Evolutionary conservation across 2,329 filamentous ascomycete species (phyloP), one percentile per base, ranked within the genome.

Genomic region (Aspergillus sp.): DNA sequence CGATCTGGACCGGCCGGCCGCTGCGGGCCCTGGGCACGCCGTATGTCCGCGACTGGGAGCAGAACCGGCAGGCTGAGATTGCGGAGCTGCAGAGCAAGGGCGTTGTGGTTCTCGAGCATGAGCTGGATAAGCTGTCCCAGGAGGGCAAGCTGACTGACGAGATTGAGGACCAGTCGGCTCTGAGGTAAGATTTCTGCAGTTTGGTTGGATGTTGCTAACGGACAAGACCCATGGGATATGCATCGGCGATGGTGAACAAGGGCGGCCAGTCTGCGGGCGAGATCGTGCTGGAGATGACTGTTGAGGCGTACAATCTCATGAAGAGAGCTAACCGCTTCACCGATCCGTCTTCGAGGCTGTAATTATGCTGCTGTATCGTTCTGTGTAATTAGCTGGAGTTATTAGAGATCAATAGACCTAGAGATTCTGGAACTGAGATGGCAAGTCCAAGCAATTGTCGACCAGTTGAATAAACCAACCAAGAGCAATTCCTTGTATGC

Each of bases 171-270:
- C 25, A 26, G 13, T 10, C 25, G 8, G 12, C 25, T 14, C 13
- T 26, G 4, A 26, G 25, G 25, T 26, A 14, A 26, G 25, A 26
- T 14, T 10, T 26, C 13, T 5, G 2, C 25, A 11, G 2, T 3
- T 26, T n/a, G 8, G 13, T 8, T 14, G 13, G 13, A 6, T 11
- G 12, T 5, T 5, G 25, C 25, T 26, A 5, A 26, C 26, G 16
- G 4, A 4, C 7, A 2, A 36, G 34, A 17, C 29, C 34, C 3
- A 36, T 36, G 34, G 34, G 34, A 20, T 36, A 24, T 24, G 34
- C 17, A 4, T 20, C 34, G 4, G 34, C 34, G 2, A 32, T 36
- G 29, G 34, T 36, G 8, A 32, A 22, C 17, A 36, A 32, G 15
- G 24, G 29, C 4, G 16, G 31, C 28, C 34, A 36, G 17, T 36